Evolutionary conservation across 179 eudicot genomes (phyloP).

Genomic region (Drosera spatulata): DNA sequence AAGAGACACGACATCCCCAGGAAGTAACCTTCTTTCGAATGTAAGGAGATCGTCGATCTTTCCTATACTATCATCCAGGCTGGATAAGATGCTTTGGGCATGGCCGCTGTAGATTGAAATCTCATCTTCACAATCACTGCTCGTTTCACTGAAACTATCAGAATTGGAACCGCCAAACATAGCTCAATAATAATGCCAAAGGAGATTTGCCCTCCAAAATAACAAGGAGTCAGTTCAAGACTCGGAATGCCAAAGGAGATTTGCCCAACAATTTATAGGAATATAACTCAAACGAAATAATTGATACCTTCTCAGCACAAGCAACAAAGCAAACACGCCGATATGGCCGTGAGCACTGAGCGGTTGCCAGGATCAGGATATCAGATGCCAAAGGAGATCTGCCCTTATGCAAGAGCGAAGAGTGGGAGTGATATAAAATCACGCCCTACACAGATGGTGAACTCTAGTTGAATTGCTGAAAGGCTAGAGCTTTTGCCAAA

Average conservation of each 20-base stretch:
- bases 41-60: slow-evolving; percentile 89
- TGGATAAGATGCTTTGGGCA: slow-evolving; percentile 67
- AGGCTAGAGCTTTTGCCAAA: slow-evolving; percentile 44
- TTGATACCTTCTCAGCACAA: too few species aligned
- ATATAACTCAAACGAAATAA: slow-evolving; percentile 4
- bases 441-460: slow-evolving; percentile 13
- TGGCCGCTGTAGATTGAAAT: slow-evolving; percentile 66
- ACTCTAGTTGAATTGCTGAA: slow-evolving; percentile 8
- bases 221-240: slow-evolving; percentile 12
- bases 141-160: slow-evolving; percentile 62
- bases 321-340: background rate
- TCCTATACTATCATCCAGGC: slow-evolving; percentile 71
- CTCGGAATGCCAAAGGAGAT: slow-evolving; percentile 33
- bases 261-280: slow-evolving; percentile 28
- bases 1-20: slow-evolving; percentile 67
- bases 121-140: slow-evolving; percentile 75
- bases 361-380: slow-evolving; percentile 1
- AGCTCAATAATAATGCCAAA: slow-evolving; percentile 56
- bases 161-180: slow-evolving; percentile 55
- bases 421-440: slow-evolving; percentile 5
- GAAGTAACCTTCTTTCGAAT: slow-evolving; percentile 62
- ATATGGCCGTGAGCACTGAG: background rate
- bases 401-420: slow-evolving; percentile 8
- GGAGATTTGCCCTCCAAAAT: slow-evolving; percentile 58
- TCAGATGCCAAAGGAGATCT: slow-evolving; percentile 16